phyloP scores from a whole-genome alignment of 2,329 filamentous ascomycete genomes.

The Chalaropsis ovoidea region DNA sequence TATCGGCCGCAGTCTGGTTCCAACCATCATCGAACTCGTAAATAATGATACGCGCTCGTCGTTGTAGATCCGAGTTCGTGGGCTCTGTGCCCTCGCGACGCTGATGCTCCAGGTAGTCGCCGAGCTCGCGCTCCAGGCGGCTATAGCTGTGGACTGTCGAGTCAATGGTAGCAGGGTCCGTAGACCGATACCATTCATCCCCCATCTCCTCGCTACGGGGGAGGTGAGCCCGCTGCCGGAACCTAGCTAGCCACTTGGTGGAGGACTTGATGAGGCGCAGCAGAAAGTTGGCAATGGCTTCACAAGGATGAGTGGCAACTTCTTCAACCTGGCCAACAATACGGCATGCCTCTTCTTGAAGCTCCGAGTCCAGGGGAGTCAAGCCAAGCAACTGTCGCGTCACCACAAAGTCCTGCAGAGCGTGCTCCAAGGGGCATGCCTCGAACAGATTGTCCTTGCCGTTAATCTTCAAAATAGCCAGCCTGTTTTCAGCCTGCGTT shows the following conservation, averaged over 20 bases:
- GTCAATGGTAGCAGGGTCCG: constrained; percentile 46
- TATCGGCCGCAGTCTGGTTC: constrained; percentile 55
- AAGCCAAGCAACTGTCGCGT: constrained; percentile 45
- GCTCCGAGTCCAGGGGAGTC: constrained; percentile 49
- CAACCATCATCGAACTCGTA: constrained; percentile 53
- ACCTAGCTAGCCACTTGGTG: constrained; percentile 46
- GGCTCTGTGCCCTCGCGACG: constrained; percentile 40
- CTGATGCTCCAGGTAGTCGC: constrained; percentile 42
- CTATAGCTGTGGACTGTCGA: constrained; percentile 51
- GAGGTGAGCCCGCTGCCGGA: constrained; percentile 47
- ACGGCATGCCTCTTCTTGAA: constrained; percentile 49
- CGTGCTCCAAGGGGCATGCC: constrained; percentile 45
- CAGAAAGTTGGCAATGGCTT: constrained; percentile 46
- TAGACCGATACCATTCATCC: constrained; percentile 41
- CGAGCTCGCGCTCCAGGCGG: constrained; percentile 47
- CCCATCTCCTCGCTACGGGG: constrained; percentile 48
- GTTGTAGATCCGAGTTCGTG: constrained; percentile 46
- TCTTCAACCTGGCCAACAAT: constrained; percentile 50
- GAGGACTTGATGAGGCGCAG: constrained; percentile 43
- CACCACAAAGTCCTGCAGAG: constrained; percentile 45
- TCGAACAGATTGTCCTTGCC: constrained; percentile 50
- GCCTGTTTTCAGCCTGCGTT: constrained; percentile 38
- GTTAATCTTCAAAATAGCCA: constrained; percentile 45
- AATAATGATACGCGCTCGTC: constrained; percentile 50
- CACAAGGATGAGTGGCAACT: constrained; percentile 40